Percentiles rank a stretch among this genome's conserved stretches.
phyloP scores from a whole-genome alignment of 148 eudicot genomes.

The Fagopyrum tataricum region DNA sequence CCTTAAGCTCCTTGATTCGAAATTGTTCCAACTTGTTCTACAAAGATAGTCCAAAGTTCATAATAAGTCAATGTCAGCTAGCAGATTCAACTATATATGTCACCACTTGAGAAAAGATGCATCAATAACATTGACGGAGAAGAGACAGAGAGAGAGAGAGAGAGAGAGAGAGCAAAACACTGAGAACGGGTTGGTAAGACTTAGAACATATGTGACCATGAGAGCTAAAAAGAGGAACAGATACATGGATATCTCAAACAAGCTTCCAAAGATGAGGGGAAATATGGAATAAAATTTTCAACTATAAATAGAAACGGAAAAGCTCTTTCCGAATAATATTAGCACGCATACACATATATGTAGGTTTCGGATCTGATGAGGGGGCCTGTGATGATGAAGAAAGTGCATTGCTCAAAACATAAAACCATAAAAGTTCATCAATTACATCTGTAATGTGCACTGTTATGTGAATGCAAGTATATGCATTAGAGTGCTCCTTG shows the following conservation, averaged over 20 bases:
- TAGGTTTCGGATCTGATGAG: background rate
- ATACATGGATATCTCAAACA: slow-evolving; percentile 3
- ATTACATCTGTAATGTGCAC: background rate
- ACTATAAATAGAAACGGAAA: background rate
- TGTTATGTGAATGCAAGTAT: background rate
- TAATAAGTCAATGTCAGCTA: background rate
- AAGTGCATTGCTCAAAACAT: background rate
- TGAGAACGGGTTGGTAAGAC: background rate
- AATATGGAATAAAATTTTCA: background rate
- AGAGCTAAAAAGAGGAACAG: background rate
- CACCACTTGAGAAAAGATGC: slow-evolving; percentile 3
- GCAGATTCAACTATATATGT: slow-evolving; percentile 7
- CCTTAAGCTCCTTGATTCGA: slow-evolving; percentile 42
- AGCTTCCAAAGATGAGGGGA: background rate
- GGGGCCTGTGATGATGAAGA: background rate
- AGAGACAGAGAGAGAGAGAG: background rate
- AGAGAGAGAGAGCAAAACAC: background rate
- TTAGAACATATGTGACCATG: background rate
- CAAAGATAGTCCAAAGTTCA: background rate
- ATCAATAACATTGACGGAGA: background rate
- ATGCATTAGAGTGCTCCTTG: background rate
- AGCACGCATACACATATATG: background rate
- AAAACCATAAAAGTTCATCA: background rate
- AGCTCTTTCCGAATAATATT: background rate
- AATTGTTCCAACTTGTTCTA: slow-evolving; percentile 29